Evolutionary conservation across 768 basidiomycete species (phyloP).

Genomic region (Termitomyces eurrhizus): DNA sequence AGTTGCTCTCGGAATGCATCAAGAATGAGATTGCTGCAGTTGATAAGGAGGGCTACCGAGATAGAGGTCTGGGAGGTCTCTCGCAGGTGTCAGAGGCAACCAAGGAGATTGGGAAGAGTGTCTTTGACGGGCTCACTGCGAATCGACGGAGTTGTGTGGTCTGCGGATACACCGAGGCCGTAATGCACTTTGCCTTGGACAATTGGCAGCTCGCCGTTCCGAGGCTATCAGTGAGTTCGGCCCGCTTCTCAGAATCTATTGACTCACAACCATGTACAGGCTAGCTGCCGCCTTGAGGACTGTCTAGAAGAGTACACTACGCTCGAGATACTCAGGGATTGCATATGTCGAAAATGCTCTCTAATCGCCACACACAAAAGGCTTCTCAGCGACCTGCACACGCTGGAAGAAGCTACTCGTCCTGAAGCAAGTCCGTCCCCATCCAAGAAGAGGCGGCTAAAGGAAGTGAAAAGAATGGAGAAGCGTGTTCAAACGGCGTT

Average conservation of each 20-base stretch:
- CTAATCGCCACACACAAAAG: constrained; percentile 70
- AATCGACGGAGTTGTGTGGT: constrained; percentile 83
- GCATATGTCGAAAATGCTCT: constrained; percentile 90
- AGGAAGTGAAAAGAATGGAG: constrained; percentile 68
- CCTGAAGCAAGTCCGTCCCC: constrained; percentile 44
- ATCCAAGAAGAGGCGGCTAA: constrained; percentile 73
- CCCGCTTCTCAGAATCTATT: neutral
- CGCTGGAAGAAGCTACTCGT: constrained; percentile 43
- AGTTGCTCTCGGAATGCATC: constrained; percentile 85
- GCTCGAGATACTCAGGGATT: constrained; percentile 85
- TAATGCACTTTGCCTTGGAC: constrained; percentile 88
- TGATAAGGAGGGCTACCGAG: constrained; percentile 63
- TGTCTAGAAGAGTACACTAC: constrained; percentile 88
- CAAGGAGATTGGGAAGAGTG: constrained; percentile 53
- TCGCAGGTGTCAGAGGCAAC: constrained; percentile 14
- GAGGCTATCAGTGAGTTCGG: constrained; percentile 48
- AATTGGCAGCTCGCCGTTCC: constrained; percentile 81
- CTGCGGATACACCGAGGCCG: constrained; percentile 93
- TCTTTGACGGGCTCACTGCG: constrained; percentile 89
- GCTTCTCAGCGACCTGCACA: constrained; percentile 58
- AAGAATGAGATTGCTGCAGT: constrained; percentile 80
- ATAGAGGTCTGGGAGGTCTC: constrained; percentile 68
- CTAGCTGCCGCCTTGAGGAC: constrained; percentile 69
- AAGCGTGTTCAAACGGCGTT: constrained; percentile 57
- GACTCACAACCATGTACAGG: constrained; percentile 29